A percentile compares a stretch with the other conserved stretches of the same genome.
Conservation (phyloP, 2,329 filamentous ascomycete species). For the Myrmaecium sp. region DNA sequence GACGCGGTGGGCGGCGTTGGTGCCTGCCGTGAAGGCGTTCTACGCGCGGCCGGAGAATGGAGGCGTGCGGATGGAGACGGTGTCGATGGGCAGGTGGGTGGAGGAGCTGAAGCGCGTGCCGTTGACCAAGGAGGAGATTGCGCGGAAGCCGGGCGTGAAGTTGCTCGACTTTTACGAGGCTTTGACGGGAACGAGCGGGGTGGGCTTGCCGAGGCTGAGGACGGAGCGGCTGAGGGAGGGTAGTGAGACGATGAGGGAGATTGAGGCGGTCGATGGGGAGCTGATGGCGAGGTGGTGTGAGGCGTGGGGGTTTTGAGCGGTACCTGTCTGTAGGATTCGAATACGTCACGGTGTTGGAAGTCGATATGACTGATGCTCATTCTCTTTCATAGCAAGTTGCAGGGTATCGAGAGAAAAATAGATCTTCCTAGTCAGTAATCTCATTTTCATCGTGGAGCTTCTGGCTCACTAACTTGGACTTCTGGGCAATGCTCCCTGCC, state of each 20-base stretch:
- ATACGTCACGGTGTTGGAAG: too few species aligned
- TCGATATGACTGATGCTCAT: too few species aligned
- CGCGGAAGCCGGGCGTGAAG: constrained; percentile 5
- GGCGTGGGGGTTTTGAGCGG: constrained; percentile 3
- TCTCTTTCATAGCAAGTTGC: too few species aligned
- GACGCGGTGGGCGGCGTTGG: constrained; percentile 4
- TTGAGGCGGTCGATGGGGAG: constrained; percentile 2
- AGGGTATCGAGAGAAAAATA: too few species aligned
- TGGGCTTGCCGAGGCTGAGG: constrained; percentile 3
- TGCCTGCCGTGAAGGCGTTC: constrained; percentile 3
- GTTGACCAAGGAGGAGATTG: constrained; percentile 4
- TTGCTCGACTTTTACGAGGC: constrained; percentile 7
- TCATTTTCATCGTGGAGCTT: too few species aligned
- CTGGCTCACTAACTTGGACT: too few species aligned
- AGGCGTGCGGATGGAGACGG: constrained; percentile 1
- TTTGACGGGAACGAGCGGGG: constrained; percentile 3
- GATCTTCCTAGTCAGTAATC: too few species aligned
- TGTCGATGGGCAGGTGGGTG: constrained; percentile 5
- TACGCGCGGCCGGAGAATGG: neutral
- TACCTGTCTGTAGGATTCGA: too few species aligned
- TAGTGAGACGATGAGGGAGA: constrained; percentile 1
- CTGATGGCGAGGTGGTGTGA: constrained; percentile 5
- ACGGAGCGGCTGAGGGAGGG: neutral
- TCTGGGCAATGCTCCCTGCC: too few species aligned
- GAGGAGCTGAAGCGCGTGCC: constrained; percentile 3